Percentiles rank a stretch among this genome's conserved stretches.
Evolutionary conservation across 2,329 filamentous ascomycete genomes (phyloP).

Genomic region (Fusarium hostae): DNA sequence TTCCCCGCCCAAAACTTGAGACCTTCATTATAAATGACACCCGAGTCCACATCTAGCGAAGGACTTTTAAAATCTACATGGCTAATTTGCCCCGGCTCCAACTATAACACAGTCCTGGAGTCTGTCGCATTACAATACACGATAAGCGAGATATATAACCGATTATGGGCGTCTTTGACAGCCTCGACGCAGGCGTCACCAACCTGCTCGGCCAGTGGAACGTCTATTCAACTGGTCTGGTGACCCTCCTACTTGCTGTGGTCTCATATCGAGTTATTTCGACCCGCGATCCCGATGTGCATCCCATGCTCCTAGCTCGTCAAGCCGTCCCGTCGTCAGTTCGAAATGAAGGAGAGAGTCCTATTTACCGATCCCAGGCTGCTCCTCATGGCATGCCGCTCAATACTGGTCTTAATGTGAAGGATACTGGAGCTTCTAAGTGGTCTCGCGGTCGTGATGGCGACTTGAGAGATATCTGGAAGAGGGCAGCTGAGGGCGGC

Average conservation of each 20-base stretch:
- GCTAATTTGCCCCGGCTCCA: neutral
- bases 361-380: conserved; percentile 85
- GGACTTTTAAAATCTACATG: neutral
- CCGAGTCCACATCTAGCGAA: neutral
- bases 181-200: conserved; percentile 77
- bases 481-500: conserved; percentile 71
- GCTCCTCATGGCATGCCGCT: conserved; percentile 87
- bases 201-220: conserved; percentile 84
- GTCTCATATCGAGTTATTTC: conserved; percentile 77
- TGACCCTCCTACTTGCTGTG: conserved; percentile 72
- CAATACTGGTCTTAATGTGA: conserved; percentile 81
- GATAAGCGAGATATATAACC: neutral
- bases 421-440: conserved; percentile 80
- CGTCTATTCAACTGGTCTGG: conserved; percentile 76
- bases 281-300: conserved; percentile 85
- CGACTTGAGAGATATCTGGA: conserved; percentile 92
- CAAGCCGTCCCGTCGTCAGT: conserved; percentile 84
- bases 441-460: conserved; percentile 88
- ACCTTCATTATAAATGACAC: conserved; percentile 8
- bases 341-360: conserved; percentile 84
- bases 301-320: conserved; percentile 88
- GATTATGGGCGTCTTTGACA: conserved; percentile 61
- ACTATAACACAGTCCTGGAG: neutral
- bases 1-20: conserved; percentile 37
- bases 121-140: neutral